phyloP scores from a whole-genome alignment of 306 rosid species.

The Senna siamea region DNA sequence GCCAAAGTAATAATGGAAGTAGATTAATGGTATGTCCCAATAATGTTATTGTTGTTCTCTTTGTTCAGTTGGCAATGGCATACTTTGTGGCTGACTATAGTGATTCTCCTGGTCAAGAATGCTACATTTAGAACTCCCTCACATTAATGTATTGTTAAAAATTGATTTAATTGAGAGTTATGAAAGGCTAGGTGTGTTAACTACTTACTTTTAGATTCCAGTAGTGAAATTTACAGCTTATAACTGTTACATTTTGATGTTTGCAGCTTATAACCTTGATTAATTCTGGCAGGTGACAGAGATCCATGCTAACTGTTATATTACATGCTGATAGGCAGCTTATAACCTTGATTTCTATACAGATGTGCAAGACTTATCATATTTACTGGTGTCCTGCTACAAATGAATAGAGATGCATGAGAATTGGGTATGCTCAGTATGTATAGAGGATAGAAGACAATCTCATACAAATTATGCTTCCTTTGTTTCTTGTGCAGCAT shows the following conservation, averaged over 20 bases:
- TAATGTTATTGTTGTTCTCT: slow-evolving; percentile 21
- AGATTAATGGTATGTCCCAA: too few species aligned
- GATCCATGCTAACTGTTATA: slow-evolving; percentile 38
- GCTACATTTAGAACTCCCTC: slow-evolving; percentile 94
- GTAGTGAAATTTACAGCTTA: slow-evolving; percentile 7
- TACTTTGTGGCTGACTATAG: slow-evolving; percentile 33
- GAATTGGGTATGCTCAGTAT: too few species aligned
- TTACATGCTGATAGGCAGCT: slow-evolving; percentile 56
- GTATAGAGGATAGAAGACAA: too few species aligned
- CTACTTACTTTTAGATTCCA: too few species aligned
- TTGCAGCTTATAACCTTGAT: too few species aligned
- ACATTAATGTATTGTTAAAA: slow-evolving; percentile 85
- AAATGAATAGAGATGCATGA: too few species aligned
- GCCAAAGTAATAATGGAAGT: not conserved
- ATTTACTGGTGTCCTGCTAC: too few species aligned
- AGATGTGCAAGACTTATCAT: slow-evolving; percentile 88
- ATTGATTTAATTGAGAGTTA: slow-evolving; percentile 92
- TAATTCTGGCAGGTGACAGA: slow-evolving; percentile 22
- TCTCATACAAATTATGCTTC: too few species aligned
- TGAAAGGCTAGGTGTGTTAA: slow-evolving; percentile 84
- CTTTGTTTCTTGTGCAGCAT: too few species aligned
- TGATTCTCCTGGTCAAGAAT: slow-evolving; percentile 98
- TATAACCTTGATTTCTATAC: slow-evolving; percentile 94
- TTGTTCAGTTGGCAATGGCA: slow-evolving; percentile 22
- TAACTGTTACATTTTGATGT: too few species aligned